Base-by-base conservation (phyloP, 2,329 filamentous ascomycete species). In the Colletotrichum eremochloae region DNA sequence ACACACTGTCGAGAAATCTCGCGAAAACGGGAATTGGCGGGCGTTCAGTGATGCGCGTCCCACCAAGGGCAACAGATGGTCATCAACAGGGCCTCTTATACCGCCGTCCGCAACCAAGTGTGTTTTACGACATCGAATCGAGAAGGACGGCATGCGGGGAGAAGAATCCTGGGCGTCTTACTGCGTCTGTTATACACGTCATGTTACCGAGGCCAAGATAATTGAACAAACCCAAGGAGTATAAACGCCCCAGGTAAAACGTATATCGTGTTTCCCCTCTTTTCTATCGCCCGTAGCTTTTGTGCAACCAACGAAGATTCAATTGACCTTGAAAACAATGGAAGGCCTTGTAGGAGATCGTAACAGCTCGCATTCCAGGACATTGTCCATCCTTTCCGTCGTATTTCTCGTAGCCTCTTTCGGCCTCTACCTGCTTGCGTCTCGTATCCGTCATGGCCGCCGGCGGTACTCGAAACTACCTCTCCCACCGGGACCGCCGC, bases 401-500 rank as follows among this genome's bases (percentile, higher is more conserved):
- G 14, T 71, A 5, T 2, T 50, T 0, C 31, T 48, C 11, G 36
- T 46, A 5, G 33, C 24, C 40, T 24, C 24, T 14, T 18, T 48
- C 2, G 31, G 46, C 5, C 14, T 52, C 15, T 68, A 36, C 20
- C 48, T 62, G 2, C 15, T 68, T 3, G 29, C 31, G 24, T 31
- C 24, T 11, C 48, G 42, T 29, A 14, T 36, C 33, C 55, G 57
- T 15, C 18, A 15, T 18, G 29, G 36, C 12, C 33, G 9, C 42
- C 33, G 44, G 8, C 33, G 14, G 5, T 12, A 24, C 15, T 42
- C 48, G 0, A 60, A 63, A n/a, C 44, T 71, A 1, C 42, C 65
- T 5, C 66, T 71, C 0, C 68, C 68, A 0, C 68, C 65, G 3
- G 68, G 65, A 1, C 65, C 65, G 3, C 58, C 65, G 2, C 57